A percentile compares a stretch with the other conserved stretches of the same genome.
Evolutionary conservation across 257 asterid species (phyloP).

Genomic region (Oldenlandia corymbosa): DNA sequence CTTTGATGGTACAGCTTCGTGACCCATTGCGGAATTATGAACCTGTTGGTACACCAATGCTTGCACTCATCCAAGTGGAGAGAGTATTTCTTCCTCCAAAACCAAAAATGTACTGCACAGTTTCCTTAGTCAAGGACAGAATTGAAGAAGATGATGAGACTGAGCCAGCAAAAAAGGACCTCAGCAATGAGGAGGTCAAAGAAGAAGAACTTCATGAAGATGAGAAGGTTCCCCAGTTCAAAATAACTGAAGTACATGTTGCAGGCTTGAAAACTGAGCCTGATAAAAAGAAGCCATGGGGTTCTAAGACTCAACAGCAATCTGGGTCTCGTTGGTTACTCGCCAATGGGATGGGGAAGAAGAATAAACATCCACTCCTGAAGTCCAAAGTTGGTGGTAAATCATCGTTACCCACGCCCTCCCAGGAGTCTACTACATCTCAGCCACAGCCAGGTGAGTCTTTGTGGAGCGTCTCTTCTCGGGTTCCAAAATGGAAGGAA

Average conservation of each 20-base stretch:
- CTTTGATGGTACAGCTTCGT: conserved; percentile 91
- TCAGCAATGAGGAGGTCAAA: conserved; percentile 31
- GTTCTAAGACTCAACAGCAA: conserved; percentile 68
- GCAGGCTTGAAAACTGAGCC: conserved; percentile 72
- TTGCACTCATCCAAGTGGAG: conserved; percentile 93
- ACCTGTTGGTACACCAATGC: conserved; percentile 94
- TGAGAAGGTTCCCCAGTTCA: conserved; percentile 57
- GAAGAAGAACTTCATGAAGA: conserved; percentile 43
- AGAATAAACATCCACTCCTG: conserved; percentile 72
- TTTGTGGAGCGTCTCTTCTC: conserved; percentile 80
- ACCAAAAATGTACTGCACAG: conserved; percentile 64
- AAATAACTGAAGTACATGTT: conserved; percentile 73
- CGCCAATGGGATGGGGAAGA: conserved; percentile 98
- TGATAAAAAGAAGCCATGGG: conserved; percentile 79
- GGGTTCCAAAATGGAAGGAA: conserved; percentile 48
- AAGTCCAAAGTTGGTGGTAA: conserved; percentile 51
- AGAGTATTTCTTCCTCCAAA: conserved; percentile 84
- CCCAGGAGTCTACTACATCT: conserved; percentile 29
- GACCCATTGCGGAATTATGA: conserved; percentile 89
- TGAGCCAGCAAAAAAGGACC: conserved; percentile 21
- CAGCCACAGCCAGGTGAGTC: conserved; percentile 60
- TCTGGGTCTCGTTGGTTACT: conserved; percentile 95
- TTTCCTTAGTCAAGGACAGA: conserved; percentile 35
- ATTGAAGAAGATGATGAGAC: conserved; percentile 36
- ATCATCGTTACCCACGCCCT: conserved; percentile 34